Evolutionary conservation across 352 stramenopile genomes (phyloP), one percentile per base, ranked within the genome.

Genomic region (Globisporangium heterothallicum): DNA sequence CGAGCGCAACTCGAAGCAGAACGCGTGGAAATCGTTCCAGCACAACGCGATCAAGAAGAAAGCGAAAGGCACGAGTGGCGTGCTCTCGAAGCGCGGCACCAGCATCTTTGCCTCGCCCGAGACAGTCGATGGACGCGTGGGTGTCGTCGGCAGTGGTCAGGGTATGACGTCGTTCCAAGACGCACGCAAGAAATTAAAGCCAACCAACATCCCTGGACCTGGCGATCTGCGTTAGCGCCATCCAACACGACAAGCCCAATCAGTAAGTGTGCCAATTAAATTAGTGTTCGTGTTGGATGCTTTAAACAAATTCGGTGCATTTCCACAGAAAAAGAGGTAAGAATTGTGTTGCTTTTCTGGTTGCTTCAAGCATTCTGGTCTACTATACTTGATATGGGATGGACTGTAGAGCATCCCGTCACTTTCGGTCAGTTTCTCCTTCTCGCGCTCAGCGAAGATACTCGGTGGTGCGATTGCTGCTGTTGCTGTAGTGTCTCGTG

Each of bases 81-180:
- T 86, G 59, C 66, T 89, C 34, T 88, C 80, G 24, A 86, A 83
- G 56, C 78, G 78, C 16, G 87, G 87, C 49, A 84, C 68, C 19
- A 95, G 84, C 60, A 96, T 96, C 66, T 97, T 97, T 69, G 79
- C 84, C 24, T 92, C 84, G 6, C 84, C 88, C 8, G 86, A 93
- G 36, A 85, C 72, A 13, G 75, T 93, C 7, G 58, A 92, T 25
- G 83, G 82, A 12, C 86, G 79, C 32, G 88, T 96, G 7, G 88
- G 88, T 12, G 88, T 97, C 14, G 71, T 94, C 2, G 86, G 86
- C 24, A 95, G 84, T 30, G 88, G 86, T 0, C 80, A 94, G 48
- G 88, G 78, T 49, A 94, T 97, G 74, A 97, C 88, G 9, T 64
- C 65, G 25, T 95, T 79, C 53, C 58, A 81, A 19, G 74, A 92